Percentiles rank a stretch among this genome's conserved stretches.
Evolutionary conservation across 2,329 filamentous ascomycete genomes (phyloP).

Genomic region (Fusarium siculi): DNA sequence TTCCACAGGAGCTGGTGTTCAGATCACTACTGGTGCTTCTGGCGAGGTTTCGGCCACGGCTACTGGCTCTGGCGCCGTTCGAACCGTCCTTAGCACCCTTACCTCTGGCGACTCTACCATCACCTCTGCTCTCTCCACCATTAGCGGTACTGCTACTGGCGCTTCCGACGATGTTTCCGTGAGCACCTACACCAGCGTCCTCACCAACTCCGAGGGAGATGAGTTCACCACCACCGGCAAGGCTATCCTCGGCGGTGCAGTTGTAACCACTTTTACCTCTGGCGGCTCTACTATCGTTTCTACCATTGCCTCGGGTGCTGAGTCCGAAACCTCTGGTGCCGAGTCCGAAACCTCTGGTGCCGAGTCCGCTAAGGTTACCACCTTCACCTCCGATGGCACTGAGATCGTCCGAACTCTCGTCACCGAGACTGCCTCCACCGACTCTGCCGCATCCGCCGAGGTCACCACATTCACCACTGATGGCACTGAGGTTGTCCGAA

Average conservation of each 20-base stretch:
- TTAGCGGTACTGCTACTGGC: conserved; percentile 38
- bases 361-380: conserved; percentile 24
- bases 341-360: conserved; percentile 16
- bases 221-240: conserved; percentile 34
- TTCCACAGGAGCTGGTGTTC: conserved; percentile 47
- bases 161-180: conserved; percentile 36
- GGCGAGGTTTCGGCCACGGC: conserved; percentile 37
- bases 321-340: conserved; percentile 14
- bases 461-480: conserved; percentile 39
- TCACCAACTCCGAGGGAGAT: conserved; percentile 39
- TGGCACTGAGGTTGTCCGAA: conserved; percentile 32
- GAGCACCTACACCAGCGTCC: conserved; percentile 44
- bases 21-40: conserved; percentile 47
- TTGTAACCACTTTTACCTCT: conserved; percentile 37
- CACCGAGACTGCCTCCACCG: conserved; percentile 30
- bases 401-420: conserved; percentile 32
- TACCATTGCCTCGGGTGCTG: conserved; percentile 22
- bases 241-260: conserved; percentile 27
- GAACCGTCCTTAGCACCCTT: conserved; percentile 52
- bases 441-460: conserved; percentile 18
- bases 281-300: conserved; percentile 32
- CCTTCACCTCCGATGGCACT: conserved; percentile 35
- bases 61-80: conserved; percentile 41
- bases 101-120: conserved; percentile 49
- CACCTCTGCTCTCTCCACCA: conserved; percentile 52